Evolutionary conservation across 306 rosid species (phyloP), one percentile per base, ranked within the genome.

Genomic region (Rosa persica): DNA sequence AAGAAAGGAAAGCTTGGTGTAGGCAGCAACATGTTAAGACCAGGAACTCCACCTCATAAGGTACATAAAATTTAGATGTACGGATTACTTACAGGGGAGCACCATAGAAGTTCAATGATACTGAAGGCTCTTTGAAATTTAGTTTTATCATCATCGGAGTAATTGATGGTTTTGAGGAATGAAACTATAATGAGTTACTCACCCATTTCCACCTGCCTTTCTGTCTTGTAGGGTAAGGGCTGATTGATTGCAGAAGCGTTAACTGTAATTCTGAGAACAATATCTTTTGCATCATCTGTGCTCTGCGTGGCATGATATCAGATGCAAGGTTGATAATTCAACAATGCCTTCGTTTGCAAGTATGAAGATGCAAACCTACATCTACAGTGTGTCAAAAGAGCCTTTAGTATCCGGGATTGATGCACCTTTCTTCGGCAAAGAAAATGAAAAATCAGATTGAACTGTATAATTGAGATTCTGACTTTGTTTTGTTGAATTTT

Each of bases 11-110:
- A 81, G 77, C 36, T 52, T 43, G 89, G 85, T 34, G 34, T 82
- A 36, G 82, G 81, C 67, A 80, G 76, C 82, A 82, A 78, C 83
- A 38, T 71, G 70, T 34, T 74, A 75, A 82, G 89, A 75, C 89
- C 89, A 19, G 89, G 89, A 80, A 86, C 89, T 80, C 89, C 89
- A 43, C 89, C 89, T 73, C 87, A 86, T 64, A 86, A 86, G 89
- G 89, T 86, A 78, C 27, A 23, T 2, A 65, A 75, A 12, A 36
- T 38, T 19, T 76, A 23, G 57, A 10, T 40, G 70, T 68, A 78
- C 16, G 39, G 49, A 75, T 12, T 73, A 62, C 55, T 69, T 30
- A 49, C 38, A 23, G 40, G 38, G 42, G 58, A 44, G 62, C 43
- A 46, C 9, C 17, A 15, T 12, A 60, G 23, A 42, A 3, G 39